Percentiles rank a stretch among this genome's conserved stretches.
These are phyloP conservation scores for Apophysomyces ossiformis DNA, from an alignment of 371 early-diverging fungal genomes.

Conservation along the genomic window DNA sequence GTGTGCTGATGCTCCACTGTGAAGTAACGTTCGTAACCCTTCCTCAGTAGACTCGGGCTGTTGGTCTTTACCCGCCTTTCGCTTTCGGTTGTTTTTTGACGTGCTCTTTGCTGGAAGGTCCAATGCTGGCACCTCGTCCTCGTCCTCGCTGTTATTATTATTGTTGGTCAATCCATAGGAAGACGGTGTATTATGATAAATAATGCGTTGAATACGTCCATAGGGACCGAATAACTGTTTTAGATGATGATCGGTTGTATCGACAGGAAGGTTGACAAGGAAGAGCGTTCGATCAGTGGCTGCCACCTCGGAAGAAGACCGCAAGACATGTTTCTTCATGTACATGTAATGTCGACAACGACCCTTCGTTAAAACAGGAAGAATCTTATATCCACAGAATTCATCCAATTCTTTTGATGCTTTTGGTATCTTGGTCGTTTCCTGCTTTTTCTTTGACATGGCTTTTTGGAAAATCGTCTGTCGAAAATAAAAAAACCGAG, in stretches of 20 bases:
- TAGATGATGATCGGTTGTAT: slow-evolving; percentile 78
- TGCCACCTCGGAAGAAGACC: slow-evolving; percentile 45
- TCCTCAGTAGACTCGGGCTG: slow-evolving; percentile 27
- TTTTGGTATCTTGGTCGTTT: slow-evolving; percentile 4
- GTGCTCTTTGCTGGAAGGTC: slow-evolving; percentile 21
- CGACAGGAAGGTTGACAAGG: slow-evolving; percentile 81
- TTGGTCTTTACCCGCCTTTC: slow-evolving; percentile 28
- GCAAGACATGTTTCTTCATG: slow-evolving; percentile 73
- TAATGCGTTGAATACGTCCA: slow-evolving; percentile 67
- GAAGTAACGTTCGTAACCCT: slow-evolving; percentile 41
- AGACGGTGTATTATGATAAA: slow-evolving; percentile 28
- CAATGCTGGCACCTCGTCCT: slow-evolving; percentile 35
- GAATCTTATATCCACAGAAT: slow-evolving; percentile 58
- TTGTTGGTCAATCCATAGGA: slow-evolving; percentile 23
- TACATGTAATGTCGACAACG: slow-evolving; percentile 69
- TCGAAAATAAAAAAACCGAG: background rate
- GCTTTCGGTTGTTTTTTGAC: slow-evolving; percentile 25
- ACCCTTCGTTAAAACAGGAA: slow-evolving; percentile 55
- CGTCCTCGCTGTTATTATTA: slow-evolving; percentile 32
- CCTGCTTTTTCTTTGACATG: slow-evolving; percentile 1
- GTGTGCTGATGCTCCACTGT: slow-evolving; percentile 73
- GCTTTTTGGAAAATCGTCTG: no score
- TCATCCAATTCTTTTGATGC: slow-evolving; percentile 40
- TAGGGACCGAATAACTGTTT: slow-evolving; percentile 72
- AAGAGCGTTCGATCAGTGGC: slow-evolving; percentile 80